Evolutionary conservation across 805 yeast species (phyloP), one percentile per base, ranked within the genome.

Genomic region (Hanseniaspora osmophila): DNA sequence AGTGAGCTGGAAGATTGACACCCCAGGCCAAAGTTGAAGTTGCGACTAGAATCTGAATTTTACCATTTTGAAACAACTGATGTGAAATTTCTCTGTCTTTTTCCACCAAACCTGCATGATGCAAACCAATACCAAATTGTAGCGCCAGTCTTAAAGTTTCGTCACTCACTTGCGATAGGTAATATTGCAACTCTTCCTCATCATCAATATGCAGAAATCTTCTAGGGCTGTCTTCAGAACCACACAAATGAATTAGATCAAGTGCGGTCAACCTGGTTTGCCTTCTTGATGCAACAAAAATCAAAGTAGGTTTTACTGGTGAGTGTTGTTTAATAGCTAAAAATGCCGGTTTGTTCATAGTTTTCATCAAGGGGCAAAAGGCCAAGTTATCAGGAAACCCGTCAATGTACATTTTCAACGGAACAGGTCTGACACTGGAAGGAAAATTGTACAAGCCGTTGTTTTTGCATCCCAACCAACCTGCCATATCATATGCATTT

Each of bases 1-100:
- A 92, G 2, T 96, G 96, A 2, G 98, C 98, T 2, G 99, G 99
- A 49, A 94, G 69, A 58, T 92, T 92, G 27, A 92, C 97, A 74
- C 99, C 99, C 99, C 99, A 92, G 0, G 99, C 99, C 48, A 92
- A 74, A 0, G 99, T 92, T 1, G 98, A 94, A 0, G 99, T 92
- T 64, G 96, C 90, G 55, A 94, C 83, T 16, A 92, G 67, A 2
- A 92, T 96, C 51, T 83, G 85, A 52, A 94, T 82, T 2, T 85
- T 81, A 38, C 96, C 96, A 29, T 69, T 63, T 33, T 79, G 71
- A 60, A 92, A 92, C 75, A 90, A 73, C 55, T 80, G 80, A 57
- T 92, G 98, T 0, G 94, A 81, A 47, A 87, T 63, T 51, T 86
- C 84, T 54, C 99, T 74, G 58, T 92, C 99, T 2, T 84, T 67